Percentiles rank a stretch among this genome's conserved stretches.
Evolutionary conservation across 176 grass and related monocot species (phyloP).

Genomic region (Oryza nivara): DNA sequence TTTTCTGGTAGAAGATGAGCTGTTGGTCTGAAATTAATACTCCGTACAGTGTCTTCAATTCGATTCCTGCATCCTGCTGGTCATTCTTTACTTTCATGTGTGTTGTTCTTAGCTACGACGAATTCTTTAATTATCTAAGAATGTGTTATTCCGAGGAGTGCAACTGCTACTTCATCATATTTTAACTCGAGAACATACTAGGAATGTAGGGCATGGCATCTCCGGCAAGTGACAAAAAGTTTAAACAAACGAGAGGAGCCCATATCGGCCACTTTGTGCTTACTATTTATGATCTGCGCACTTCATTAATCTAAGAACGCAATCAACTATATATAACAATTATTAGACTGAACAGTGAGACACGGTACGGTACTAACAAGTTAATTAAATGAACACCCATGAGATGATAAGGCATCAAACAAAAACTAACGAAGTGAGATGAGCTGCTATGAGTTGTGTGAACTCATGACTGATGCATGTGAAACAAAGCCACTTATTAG

Average conservation of each 20-base stretch:
- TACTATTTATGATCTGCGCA: neutral
- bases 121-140: neutral
- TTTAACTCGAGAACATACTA: neutral
- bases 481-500: too few relatives aligned
- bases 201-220: neutral
- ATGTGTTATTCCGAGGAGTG: neutral
- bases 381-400: neutral
- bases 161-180: neutral
- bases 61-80: neutral
- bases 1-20: neutral
- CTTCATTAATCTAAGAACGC: neutral
- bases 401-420: too few relatives aligned
- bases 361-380: neutral
- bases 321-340: neutral
- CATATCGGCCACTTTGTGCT: neutral
- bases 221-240: neutral
- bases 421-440: neutral
- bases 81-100: constrained; percentile 5
- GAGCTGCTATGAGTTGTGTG: neutral
- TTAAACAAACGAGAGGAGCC: neutral
- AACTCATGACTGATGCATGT: too few relatives aligned
- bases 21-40: neutral
- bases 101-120: neutral
- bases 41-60: neutral
- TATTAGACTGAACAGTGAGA: neutral